Percentiles rank a stretch among this genome's conserved stretches.
These are phyloP conservation scores for Coniochaeta ligniaria DNA, from an alignment of 2,329 filamentous ascomycete genomes.

Conservation along the genomic window DNA sequence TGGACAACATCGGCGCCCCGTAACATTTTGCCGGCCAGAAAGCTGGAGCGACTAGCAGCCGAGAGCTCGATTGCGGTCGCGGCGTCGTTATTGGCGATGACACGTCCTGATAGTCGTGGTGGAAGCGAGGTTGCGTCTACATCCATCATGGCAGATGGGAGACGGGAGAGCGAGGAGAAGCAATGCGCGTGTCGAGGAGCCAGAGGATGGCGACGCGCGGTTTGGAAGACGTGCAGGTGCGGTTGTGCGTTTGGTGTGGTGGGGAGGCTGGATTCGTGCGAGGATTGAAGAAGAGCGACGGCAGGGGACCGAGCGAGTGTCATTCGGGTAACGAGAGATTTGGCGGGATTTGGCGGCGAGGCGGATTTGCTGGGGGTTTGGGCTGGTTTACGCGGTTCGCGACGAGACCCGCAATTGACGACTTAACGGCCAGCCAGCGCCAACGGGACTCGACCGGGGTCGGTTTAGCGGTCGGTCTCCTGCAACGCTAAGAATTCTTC, in stretches of 20 bases:
- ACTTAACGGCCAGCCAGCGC: neutral
- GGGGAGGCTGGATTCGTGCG: neutral
- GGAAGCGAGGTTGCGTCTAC: slow-evolving; percentile 12
- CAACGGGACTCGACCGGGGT: neutral
- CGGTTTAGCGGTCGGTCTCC: too few relatives aligned
- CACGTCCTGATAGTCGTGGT: slow-evolving; percentile 12
- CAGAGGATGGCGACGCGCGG: neutral
- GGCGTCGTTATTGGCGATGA: slow-evolving; percentile 11
- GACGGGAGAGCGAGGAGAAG: neutral
- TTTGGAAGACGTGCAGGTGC: neutral
- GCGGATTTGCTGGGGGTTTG: neutral
- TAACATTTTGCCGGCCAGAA: slow-evolving; percentile 13
- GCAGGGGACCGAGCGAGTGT: neutral
- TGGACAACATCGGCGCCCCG: slow-evolving; percentile 9
- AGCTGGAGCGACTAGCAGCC: neutral
- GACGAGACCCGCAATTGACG: slow-evolving; percentile 1
- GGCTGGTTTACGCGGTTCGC: slow-evolving; percentile 1
- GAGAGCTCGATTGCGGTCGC: slow-evolving; percentile 4
- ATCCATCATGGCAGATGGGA: slow-evolving; percentile 11
- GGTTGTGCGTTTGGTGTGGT: neutral
- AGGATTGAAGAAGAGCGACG: neutral
- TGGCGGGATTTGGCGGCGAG: neutral
- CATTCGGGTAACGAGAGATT: neutral
- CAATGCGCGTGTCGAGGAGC: neutral
- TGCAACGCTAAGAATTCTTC: neutral